Evolutionary conservation across 805 yeast genomes (phyloP), one percentile per base, ranked within the genome.

Genomic region (Candida insectalens): DNA sequence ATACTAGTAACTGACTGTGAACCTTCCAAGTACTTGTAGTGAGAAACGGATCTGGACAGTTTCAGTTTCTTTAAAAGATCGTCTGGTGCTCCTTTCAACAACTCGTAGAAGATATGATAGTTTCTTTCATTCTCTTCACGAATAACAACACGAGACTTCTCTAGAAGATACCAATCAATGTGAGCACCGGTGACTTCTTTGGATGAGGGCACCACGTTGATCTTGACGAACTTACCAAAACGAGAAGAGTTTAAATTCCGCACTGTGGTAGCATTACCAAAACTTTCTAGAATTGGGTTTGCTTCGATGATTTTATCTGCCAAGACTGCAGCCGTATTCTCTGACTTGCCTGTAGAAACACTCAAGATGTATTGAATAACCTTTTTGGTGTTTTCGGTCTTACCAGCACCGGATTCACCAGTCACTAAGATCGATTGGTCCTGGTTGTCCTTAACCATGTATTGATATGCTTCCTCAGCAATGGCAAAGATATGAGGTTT

Each of bases 381-480:
- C 51, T 83, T 87, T 56, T 92, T 92, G 4, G 99, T 92, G 46
- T 85, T 92, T 59, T 92, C 98, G 0, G 99, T 92, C 53, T 92
- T 92, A 34, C 99, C 99, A 0, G 99, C 98, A 44, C 99, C 99
- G 17, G 94, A 81, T 53, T 92, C 99, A 43, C 99, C 99, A 0
- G 98, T 92, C n/a, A 92, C 96, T 32, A 92, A 64, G 36, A 92
- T 85, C 9, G 94, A 78, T 60, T 92, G 98, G 55, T 88, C 81
- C 47, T 75, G 76, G 33, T 63, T 67, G 42, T 81, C 77, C 9
- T 69, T 64, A 9, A 84, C 60, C 52, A 92, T 62, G 47, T 78
- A 82, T 41, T 84, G 72, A 46, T 77, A 83, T 1, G 97, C 94
- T 30, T 75, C 74, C 49, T 92, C 95, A 0, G 95, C 82, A 20